These are phyloP conservation scores for Pouteria glomerata DNA, from an alignment of 148 eudicot genomes.

Conservation along the genomic window DNA sequence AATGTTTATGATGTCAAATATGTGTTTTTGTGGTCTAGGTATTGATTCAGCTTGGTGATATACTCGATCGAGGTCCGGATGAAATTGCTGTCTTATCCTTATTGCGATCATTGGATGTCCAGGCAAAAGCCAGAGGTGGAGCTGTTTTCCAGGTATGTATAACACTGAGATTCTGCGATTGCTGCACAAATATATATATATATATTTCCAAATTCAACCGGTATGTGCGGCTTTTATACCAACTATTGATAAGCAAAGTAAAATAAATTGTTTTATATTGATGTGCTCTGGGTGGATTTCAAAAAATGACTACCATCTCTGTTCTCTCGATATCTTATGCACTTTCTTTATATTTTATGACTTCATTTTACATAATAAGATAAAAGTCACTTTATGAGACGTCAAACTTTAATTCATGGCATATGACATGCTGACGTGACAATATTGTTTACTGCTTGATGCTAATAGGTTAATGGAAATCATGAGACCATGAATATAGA, in stretches of 20 bases:
- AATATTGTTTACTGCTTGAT: not conserved
- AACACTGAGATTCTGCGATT: not conserved
- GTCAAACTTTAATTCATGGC: not conserved
- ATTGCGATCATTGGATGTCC: slow-evolving; percentile 69
- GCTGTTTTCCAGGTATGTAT: slow-evolving; percentile 86
- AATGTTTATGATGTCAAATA: not conserved
- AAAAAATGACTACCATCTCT: not conserved
- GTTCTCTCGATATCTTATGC: not conserved
- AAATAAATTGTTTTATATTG: not conserved
- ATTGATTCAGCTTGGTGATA: slow-evolving; percentile 86
- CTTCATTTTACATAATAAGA: not conserved
- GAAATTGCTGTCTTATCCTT: slow-evolving; percentile 93
- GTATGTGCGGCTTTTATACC: not conserved
- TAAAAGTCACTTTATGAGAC: not conserved
- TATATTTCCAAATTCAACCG: slow-evolving; percentile 1
- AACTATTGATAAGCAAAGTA: too few species aligned
- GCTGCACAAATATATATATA: not conserved
- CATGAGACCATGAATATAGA: slow-evolving; percentile 96
- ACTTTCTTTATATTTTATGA: not conserved
- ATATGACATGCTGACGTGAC: not conserved
- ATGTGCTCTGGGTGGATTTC: not conserved
- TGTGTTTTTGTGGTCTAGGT: slow-evolving; percentile 43
- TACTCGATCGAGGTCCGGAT: slow-evolving; percentile 93
- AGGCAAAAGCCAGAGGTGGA: slow-evolving; percentile 83
- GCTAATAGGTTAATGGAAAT: slow-evolving; percentile 79